phyloP scores from a whole-genome alignment of 768 basidiomycete species.

The Kwoniella botswanensis region DNA sequence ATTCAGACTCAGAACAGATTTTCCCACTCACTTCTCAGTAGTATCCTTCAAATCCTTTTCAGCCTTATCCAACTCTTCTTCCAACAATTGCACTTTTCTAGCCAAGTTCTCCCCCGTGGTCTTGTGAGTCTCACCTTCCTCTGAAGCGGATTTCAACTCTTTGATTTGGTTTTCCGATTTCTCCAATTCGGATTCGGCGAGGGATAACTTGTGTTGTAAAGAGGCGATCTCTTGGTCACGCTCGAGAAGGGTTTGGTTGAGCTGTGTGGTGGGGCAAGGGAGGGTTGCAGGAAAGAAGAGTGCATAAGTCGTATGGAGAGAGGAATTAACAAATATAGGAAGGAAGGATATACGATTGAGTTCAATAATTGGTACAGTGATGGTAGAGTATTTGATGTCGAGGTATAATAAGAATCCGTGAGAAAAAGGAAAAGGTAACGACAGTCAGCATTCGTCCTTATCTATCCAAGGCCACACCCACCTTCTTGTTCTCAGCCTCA shows the following conservation, averaged over 20 bases:
- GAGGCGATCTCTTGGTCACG: slow-evolving; percentile 87
- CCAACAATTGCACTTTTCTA: slow-evolving; percentile 86
- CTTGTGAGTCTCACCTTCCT: slow-evolving; percentile 73
- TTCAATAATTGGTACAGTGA: too few species aligned
- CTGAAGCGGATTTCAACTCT: slow-evolving; percentile 69
- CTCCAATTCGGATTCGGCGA: slow-evolving; percentile 71
- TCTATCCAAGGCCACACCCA: slow-evolving; percentile 22
- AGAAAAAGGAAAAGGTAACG: too few species aligned
- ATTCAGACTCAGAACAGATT: too few species aligned
- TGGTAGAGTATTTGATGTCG: too few species aligned
- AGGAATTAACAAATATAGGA: not conserved
- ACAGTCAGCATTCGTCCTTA: too few species aligned
- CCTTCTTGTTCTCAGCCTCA: slow-evolving; percentile 78
- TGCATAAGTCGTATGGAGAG: not conserved
- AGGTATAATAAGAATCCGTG: too few species aligned
- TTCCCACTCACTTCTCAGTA: slow-evolving; percentile 80
- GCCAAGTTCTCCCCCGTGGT: slow-evolving; percentile 72
- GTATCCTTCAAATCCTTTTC: slow-evolving; percentile 98
- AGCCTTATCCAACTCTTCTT: slow-evolving; percentile 92
- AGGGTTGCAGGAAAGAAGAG: slow-evolving; percentile 3
- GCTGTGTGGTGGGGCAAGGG: slow-evolving; percentile 40
- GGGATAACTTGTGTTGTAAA: slow-evolving; percentile 70
- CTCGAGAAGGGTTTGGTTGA: slow-evolving; percentile 73
- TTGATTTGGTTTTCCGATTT: slow-evolving; percentile 70
- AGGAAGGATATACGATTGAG: not conserved